Conservation (phyloP, 2,329 filamentous ascomycete species). For the Grosmannia penicillata region DNA sequence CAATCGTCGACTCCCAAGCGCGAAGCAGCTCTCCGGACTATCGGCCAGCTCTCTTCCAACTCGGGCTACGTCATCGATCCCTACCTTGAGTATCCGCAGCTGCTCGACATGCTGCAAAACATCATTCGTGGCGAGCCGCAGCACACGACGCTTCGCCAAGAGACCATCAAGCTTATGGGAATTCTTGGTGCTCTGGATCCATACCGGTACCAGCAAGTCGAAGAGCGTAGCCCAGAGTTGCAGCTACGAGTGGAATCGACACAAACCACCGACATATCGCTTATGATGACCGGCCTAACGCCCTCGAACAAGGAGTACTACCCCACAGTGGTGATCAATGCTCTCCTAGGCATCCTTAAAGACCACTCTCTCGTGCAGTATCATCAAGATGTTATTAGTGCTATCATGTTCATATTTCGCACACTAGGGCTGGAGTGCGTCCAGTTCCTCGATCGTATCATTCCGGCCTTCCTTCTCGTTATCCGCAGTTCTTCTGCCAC, state of each 20-base stretch:
- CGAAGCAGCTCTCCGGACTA: conserved; percentile 76
- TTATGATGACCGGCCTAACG: conserved; percentile 95
- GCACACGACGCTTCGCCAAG: conserved; percentile 69
- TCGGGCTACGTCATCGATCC: conserved; percentile 96
- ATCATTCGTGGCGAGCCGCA: conserved; percentile 86
- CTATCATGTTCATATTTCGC: conserved; percentile 97
- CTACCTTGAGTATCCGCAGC: conserved; percentile 85
- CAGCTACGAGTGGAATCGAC: conserved; percentile 50
- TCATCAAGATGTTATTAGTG: conserved; percentile 87
- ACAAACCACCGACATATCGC: conserved; percentile 76
- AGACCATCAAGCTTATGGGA: conserved; percentile 93
- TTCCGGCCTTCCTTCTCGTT: conserved; percentile 83
- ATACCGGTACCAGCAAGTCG: conserved; percentile 85
- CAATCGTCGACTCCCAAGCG: conserved; percentile 81
- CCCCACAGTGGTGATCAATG: conserved; percentile 94
- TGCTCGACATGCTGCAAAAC: conserved; percentile 81
- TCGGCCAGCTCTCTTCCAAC: conserved; percentile 88
- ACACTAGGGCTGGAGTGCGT: conserved; percentile 94
- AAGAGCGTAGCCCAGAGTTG: conserved; percentile 73
- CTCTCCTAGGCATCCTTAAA: conserved; percentile 79
- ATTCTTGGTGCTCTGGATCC: conserved; percentile 90
- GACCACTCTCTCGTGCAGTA: conserved; percentile 82
- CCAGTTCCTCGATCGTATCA: conserved; percentile 82
- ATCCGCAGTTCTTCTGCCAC: conserved; percentile 67
- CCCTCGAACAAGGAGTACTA: conserved; percentile 98